phyloP scores from a whole-genome alignment of 345 rosid species.

The Gossypium rotundifolium region DNA sequence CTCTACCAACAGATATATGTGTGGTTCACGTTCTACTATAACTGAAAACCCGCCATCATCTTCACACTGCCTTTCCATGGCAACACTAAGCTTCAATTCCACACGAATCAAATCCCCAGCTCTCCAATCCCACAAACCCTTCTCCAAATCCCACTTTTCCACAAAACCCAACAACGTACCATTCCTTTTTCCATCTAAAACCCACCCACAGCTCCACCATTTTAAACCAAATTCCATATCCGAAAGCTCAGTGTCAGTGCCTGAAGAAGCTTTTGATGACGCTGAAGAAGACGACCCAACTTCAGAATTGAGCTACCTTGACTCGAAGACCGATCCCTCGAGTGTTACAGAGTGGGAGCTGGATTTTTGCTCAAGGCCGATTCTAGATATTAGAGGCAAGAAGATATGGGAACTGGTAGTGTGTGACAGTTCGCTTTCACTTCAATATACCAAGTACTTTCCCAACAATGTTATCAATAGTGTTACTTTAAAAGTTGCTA shows the following conservation, averaged over 20 bases:
- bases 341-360: conserved; percentile 83
- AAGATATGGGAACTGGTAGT: conserved; percentile 94
- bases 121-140: conserved; percentile 26
- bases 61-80: conserved; percentile 39
- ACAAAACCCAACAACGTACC: conserved; percentile 29
- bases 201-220: conserved; percentile 6
- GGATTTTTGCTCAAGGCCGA: conserved; percentile 94
- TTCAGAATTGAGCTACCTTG: conserved; percentile 68
- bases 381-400: conserved; percentile 82
- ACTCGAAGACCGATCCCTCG: conserved; percentile 63
- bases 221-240: conserved; percentile 23
- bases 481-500: conserved; percentile 73
- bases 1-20: neutral
- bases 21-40: neutral
- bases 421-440: conserved; percentile 78
- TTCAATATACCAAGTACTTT: conserved; percentile 81
- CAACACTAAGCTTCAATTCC: conserved; percentile 69
- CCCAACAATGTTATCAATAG: conserved; percentile 92
- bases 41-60: conserved; percentile 2
- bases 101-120: conserved; percentile 43
- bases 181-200: conserved; percentile 24
- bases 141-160: conserved; percentile 28
- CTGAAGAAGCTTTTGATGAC: neutral
- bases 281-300: conserved; percentile 32
- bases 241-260: conserved; percentile 7